phyloP scores from a whole-genome alignment of 2,329 filamentous ascomycete species.

The Beauveria asiatica region DNA sequence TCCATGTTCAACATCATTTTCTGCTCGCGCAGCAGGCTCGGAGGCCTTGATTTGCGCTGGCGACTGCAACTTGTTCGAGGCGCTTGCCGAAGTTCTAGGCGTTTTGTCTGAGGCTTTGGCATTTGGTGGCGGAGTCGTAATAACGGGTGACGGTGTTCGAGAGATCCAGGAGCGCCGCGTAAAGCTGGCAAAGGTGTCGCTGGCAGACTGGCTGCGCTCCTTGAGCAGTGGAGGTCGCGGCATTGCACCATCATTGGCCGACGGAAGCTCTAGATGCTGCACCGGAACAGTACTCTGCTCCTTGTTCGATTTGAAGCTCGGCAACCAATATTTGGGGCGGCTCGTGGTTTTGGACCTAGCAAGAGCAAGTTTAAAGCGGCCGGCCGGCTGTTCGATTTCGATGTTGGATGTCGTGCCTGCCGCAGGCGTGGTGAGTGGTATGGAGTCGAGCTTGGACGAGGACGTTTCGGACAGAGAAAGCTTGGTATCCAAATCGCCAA shows the following conservation, averaged over 20 bases:
- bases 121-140: constrained; percentile 20
- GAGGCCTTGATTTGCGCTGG: constrained; percentile 6
- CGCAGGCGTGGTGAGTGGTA: background rate
- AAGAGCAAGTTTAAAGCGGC: background rate
- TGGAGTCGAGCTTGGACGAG: background rate
- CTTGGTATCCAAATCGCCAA: constrained; percentile 39
- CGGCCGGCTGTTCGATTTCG: constrained; percentile 22
- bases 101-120: constrained; percentile 17
- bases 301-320: constrained; percentile 33
- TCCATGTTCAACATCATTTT: constrained; percentile 15
- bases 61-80: constrained; percentile 18
- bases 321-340: constrained; percentile 45
- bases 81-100: constrained; percentile 19
- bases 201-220: constrained; percentile 30
- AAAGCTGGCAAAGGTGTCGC: constrained; percentile 41
- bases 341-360: constrained; percentile 28
- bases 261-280: constrained; percentile 20
- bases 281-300: constrained; percentile 17
- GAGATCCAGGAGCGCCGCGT: constrained; percentile 46
- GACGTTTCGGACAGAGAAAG: constrained; percentile 27
- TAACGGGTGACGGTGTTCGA: constrained; percentile 38
- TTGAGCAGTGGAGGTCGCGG: constrained; percentile 18
- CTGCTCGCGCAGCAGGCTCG: background rate
- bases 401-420: constrained; percentile 25
- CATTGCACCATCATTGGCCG: constrained; percentile 16